phyloP scores from a whole-genome alignment of 2,329 filamentous ascomycete genomes.

The Volutella citrinella region DNA sequence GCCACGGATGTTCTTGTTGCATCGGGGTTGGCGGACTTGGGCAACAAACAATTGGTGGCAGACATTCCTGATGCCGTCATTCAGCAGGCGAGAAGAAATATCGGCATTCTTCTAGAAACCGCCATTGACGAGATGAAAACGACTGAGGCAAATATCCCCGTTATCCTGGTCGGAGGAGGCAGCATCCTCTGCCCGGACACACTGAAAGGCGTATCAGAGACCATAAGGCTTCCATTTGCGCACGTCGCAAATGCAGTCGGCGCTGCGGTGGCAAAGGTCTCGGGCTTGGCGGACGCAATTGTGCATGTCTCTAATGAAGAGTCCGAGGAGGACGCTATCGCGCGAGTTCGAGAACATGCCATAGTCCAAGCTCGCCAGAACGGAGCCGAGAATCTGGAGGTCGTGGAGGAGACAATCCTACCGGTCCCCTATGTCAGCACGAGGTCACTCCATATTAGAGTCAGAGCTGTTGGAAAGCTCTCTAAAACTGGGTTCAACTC shows the following conservation, averaged over 20 bases:
- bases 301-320: constrained; percentile 2
- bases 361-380: constrained; percentile 2
- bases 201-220: constrained; percentile 2
- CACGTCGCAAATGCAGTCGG: constrained; percentile 9
- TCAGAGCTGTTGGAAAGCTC: constrained; percentile 5
- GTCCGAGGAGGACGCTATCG: constrained; percentile 1
- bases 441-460: constrained; percentile 5
- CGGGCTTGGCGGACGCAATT: constrained; percentile 4
- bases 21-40: not conserved
- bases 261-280: constrained; percentile 4
- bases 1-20: constrained; percentile 9
- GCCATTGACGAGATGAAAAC: constrained; percentile 9
- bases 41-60: constrained; percentile 1
- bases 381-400: constrained; percentile 5
- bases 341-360: constrained; percentile 1
- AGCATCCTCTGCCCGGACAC: constrained; percentile 1
- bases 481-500: not conserved
- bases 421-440: constrained; percentile 6
- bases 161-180: constrained; percentile 9
- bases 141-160: constrained; percentile 2
- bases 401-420: constrained; percentile 8
- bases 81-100: not conserved
- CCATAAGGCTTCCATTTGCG: constrained; percentile 1
- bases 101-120: constrained; percentile 1
- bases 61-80: not conserved